A percentile compares a stretch with the other conserved stretches of the same genome.
Conservation (phyloP, 2,329 filamentous ascomycete genomes). For the Mycosphaerella sp. region DNA sequence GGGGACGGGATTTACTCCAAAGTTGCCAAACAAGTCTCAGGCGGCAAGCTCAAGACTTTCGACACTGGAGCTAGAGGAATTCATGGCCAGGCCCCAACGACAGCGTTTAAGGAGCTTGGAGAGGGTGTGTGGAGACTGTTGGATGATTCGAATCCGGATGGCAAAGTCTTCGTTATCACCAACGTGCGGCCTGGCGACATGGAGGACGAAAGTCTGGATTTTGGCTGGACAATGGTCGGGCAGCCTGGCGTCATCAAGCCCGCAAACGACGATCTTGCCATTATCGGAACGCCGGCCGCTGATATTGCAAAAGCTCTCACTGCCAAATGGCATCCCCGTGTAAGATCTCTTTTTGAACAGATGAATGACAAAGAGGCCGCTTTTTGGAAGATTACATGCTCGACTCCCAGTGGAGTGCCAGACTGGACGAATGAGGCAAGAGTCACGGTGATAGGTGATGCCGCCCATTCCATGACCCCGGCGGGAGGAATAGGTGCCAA, state of each 20-base stretch:
- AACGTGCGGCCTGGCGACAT: conserved; percentile 57
- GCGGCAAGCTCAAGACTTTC: conserved; percentile 54
- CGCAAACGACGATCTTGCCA: conserved; percentile 55
- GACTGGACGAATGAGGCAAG: conserved; percentile 54
- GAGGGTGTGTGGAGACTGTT: conserved; percentile 57
- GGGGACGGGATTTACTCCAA: conserved; percentile 59
- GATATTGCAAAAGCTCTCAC: conserved; percentile 53
- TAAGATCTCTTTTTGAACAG: conserved; percentile 53
- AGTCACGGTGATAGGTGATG: conserved; percentile 55
- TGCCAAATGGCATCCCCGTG: conserved; percentile 50
- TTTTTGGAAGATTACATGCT: conserved; percentile 63
- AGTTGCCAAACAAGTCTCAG: conserved; percentile 55
- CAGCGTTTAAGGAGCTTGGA: conserved; percentile 55
- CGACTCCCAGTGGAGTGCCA: conserved; percentile 53
- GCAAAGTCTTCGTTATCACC: conserved; percentile 53
- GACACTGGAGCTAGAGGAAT: conserved; percentile 60
- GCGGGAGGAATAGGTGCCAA: conserved; percentile 51
- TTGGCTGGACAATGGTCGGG: conserved; percentile 60
- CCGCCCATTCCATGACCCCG: conserved; percentile 54
- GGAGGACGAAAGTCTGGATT: conserved; percentile 51
- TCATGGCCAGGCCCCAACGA: conserved; percentile 58
- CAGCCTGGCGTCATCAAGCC: conserved; percentile 52
- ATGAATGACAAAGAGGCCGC: conserved; percentile 54
- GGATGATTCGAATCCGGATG: conserved; percentile 46
- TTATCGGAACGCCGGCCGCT: conserved; percentile 53